Conservation (phyloP, 139 green algal genomes). For the Zygnema cylindricum region DNA sequence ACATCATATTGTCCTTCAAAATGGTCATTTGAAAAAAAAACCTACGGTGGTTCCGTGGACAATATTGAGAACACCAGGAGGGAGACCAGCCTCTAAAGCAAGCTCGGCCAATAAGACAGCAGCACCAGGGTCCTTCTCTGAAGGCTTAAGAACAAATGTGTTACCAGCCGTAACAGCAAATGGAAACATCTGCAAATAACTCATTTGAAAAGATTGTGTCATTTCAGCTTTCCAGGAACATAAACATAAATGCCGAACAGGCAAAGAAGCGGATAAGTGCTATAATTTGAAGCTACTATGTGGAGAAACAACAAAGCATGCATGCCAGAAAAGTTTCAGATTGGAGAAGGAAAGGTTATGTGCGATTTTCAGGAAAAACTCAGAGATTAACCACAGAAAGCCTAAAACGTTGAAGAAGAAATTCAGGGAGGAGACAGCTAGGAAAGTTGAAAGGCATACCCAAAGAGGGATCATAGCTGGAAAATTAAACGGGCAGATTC, state of each 20-base stretch:
- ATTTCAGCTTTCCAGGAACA: no score
- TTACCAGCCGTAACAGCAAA: constrained; percentile 65
- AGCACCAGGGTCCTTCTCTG: constrained; percentile 66
- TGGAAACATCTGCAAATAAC: constrained; percentile 67
- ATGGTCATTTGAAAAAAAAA: neutral
- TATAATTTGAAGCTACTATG: neutral
- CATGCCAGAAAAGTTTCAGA: no score
- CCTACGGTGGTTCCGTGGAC: constrained; percentile 81
- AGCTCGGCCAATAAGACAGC: constrained; percentile 65
- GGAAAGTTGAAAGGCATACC: constrained; percentile 25
- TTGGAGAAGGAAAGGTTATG: no score
- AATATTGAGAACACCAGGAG: constrained; percentile 69
- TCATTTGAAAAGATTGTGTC: no score
- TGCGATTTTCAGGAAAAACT: no score
- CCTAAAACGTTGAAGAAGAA: neutral
- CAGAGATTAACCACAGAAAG: neutral
- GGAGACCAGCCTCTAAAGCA: constrained; percentile 65
- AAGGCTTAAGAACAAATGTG: constrained; percentile 68
- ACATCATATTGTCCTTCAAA: neutral
- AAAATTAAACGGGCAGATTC: constrained; percentile 99
- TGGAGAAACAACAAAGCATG: neutral
- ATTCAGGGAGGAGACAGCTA: neutral
- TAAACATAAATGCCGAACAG: no score
- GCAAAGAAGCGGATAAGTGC: neutral
- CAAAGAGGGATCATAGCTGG: constrained; percentile 75